These are phyloP conservation scores for Tolypocladium pustulatum DNA, from an alignment of 2,329 filamentous ascomycete species.

Conservation along the genomic window DNA sequence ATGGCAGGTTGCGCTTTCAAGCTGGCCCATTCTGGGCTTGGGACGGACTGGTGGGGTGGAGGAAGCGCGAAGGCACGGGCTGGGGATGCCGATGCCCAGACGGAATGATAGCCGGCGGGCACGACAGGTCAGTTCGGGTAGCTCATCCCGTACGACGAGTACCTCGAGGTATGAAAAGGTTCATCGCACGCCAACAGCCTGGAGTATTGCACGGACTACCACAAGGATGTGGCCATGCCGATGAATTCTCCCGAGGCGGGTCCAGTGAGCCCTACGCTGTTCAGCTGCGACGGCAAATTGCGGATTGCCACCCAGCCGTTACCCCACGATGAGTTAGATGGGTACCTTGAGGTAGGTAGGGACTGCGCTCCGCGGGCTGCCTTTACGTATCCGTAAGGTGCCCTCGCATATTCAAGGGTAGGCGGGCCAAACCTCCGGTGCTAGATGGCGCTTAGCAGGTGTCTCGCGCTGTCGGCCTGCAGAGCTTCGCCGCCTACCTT, in stretches of 20 bases:
- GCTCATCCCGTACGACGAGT: too few relatives aligned
- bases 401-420: too few relatives aligned
- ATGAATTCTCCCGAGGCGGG: too few relatives aligned
- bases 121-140: too few relatives aligned
- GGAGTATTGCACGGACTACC: too few relatives aligned
- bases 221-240: too few relatives aligned
- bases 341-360: too few relatives aligned
- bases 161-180: too few relatives aligned
- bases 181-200: too few relatives aligned
- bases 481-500: neutral
- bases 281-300: neutral
- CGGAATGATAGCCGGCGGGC: neutral
- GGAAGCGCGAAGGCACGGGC: neutral
- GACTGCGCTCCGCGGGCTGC: too few relatives aligned
- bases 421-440: neutral
- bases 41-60: neutral
- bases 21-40: neutral
- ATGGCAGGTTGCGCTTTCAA: neutral
- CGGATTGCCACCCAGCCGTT: neutral
- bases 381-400: too few relatives aligned
- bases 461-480: neutral
- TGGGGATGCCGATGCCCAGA: neutral
- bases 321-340: neutral
- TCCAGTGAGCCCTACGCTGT: too few relatives aligned
- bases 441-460: neutral